Conservation (phyloP, 495 filamentous ascomycete genomes). For the Neurospora discreta region DNA sequence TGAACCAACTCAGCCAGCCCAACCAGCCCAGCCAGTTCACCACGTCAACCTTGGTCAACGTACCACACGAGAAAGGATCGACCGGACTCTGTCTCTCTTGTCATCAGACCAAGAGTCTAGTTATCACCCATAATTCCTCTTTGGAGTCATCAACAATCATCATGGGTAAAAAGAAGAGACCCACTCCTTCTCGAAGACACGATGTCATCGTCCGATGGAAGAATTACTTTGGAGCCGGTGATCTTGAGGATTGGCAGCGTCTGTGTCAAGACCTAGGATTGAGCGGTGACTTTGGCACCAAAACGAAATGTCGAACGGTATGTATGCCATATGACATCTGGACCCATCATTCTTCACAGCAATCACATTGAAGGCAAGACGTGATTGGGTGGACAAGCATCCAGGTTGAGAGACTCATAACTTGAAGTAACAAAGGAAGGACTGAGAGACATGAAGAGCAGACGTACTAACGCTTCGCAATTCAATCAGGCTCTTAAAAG, state of each 20-base stretch:
- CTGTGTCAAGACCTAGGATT: constrained; percentile 27
- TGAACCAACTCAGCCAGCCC: not conserved
- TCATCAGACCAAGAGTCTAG: not conserved
- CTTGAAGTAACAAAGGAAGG: not conserved
- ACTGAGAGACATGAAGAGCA: not conserved
- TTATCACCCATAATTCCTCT: not conserved
- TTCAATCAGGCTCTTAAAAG: constrained; percentile 12
- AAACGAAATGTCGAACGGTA: constrained; percentile 28
- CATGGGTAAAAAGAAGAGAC: not conserved
- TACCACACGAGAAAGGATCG: not conserved
- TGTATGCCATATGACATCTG: not conserved
- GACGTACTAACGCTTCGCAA: not conserved
- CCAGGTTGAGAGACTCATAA: not conserved
- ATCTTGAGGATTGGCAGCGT: constrained; percentile 23
- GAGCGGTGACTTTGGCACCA: constrained; percentile 14
- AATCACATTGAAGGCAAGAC: too few species aligned
- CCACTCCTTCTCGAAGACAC: not conserved
- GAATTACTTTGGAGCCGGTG: constrained; percentile 20
- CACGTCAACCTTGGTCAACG: not conserved
- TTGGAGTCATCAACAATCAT: not conserved
- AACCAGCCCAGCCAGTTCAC: not conserved
- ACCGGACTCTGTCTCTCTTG: not conserved
- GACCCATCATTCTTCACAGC: too few species aligned
- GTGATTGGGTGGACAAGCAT: too few species aligned
- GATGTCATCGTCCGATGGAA: constrained; percentile 13